Conservation (phyloP, 2,329 filamentous ascomycete species). For the Colletotrichum karsti region DNA sequence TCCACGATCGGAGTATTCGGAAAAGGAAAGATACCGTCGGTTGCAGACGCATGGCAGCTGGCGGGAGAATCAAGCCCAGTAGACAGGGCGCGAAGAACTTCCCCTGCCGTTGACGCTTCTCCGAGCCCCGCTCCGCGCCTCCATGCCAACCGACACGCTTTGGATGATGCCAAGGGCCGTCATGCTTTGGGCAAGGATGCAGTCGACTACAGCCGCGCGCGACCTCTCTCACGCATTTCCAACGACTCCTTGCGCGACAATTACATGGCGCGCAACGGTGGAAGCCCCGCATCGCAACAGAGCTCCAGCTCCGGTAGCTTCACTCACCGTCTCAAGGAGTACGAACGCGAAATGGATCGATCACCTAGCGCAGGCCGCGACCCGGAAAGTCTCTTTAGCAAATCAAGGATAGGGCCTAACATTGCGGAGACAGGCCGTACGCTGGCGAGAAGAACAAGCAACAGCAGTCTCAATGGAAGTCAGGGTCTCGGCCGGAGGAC, state of each 20-base stretch:
- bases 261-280: constrained; percentile 31
- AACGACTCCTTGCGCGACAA: constrained; percentile 32
- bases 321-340: constrained; percentile 17
- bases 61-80: constrained; percentile 44
- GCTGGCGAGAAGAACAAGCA: constrained; percentile 44
- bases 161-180: constrained; percentile 41
- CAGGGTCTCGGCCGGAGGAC: constrained; percentile 8
- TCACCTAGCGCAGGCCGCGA: constrained; percentile 31
- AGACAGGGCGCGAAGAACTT: constrained; percentile 36
- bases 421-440: constrained; percentile 45
- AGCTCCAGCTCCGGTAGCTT: constrained; percentile 30
- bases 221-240: constrained; percentile 30
- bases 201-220: constrained; percentile 38
- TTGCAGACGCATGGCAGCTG: constrained; percentile 52
- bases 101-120: constrained; percentile 48
- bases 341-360: constrained; percentile 22
- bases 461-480: constrained; percentile 38
- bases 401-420: constrained; percentile 40
- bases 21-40: constrained; percentile 39
- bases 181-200: constrained; percentile 38
- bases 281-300: constrained; percentile 24
- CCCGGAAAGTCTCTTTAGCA: constrained; percentile 44
- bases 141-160: constrained; percentile 46
- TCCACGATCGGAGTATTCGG: constrained; percentile 31
- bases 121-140: constrained; percentile 60